A percentile compares a stretch with the other conserved stretches of the same genome.
Evolutionary conservation across 768 basidiomycete genomes (phyloP).

Genomic region (Calocybe gangraenosa): DNA sequence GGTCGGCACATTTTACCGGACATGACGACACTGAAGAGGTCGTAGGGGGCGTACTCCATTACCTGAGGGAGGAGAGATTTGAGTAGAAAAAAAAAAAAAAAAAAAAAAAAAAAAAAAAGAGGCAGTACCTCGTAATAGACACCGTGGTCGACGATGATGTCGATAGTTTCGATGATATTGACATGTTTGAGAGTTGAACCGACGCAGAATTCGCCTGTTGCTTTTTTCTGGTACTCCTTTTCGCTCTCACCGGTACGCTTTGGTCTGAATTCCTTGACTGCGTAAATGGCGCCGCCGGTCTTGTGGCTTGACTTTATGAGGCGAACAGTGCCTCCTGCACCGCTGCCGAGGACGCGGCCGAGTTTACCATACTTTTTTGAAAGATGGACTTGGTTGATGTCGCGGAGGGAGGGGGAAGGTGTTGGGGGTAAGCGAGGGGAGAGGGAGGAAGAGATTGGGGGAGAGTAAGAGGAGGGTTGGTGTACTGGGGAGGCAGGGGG

Average conservation of each 20-base stretch:
- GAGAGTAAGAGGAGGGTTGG: constrained; percentile 19
- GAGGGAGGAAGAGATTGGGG: constrained; percentile 13
- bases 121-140: constrained; percentile 95
- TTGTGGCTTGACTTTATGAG: constrained; percentile 86
- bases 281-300: constrained; percentile 81
- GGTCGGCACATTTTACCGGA: constrained; percentile 97
- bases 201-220: constrained; percentile 98
- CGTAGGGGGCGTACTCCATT: constrained; percentile 99
- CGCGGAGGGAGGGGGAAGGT: constrained; percentile 52
- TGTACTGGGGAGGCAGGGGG: constrained; percentile 19
- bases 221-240: constrained; percentile 99
- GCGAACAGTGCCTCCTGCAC: constrained; percentile 97
- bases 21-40: constrained; percentile 99
- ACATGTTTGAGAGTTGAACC: constrained; percentile 90
- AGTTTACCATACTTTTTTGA: constrained; percentile 99
- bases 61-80: constrained; percentile 48
- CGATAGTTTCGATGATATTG: constrained; percentile 97
- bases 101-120: constrained; percentile 10
- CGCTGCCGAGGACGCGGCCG: constrained; percentile 92
- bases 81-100: constrained; percentile 9
- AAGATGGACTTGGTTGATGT: constrained; percentile 85
- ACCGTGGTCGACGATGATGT: constrained; percentile 96
- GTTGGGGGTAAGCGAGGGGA: constrained; percentile 21
- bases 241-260: constrained; percentile 85
- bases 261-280: constrained; percentile 96